Base-by-base conservation (phyloP, 2,329 filamentous ascomycete species). In the Aspergillus sp. region DNA sequence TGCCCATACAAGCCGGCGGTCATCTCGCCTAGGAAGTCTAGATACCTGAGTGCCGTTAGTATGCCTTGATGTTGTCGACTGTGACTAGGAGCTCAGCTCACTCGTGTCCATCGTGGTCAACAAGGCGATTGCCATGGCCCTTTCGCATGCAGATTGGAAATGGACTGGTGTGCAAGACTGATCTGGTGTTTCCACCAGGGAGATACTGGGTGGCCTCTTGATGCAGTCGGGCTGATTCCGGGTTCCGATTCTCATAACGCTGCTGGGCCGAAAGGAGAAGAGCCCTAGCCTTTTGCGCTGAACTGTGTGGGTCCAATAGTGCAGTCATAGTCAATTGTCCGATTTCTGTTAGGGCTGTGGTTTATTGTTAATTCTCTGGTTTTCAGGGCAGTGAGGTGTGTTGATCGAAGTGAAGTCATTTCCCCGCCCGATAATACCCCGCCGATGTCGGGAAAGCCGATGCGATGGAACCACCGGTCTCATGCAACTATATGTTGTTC, bases 1-100 rank as follows among this genome's bases (percentile, higher is more conserved):
- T 90, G 87, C 0, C 88, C 88, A 67, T 84, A 89, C 11, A 90
- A 77, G 2, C 84, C 87, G 1, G 88, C 88, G 0, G 85, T 86
- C 66, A 85, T 85, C 70, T 90, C 87, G 31, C 83, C 82, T 1
- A 87, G 76, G 6, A 90, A 77, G 66, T 90, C 87, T 14, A 42
- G 36, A 42, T 42, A 42, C 6, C 36, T 42, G 6, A 9, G 26
- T 29, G 26, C 7, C 26, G 26, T 29, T 29, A 29, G 26, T 9
- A 29, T 29, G 26, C 2, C 1, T 29, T 29, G 26, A 29, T 3
- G 26, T 9, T 29, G 26, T 29, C 26, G 7, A 29, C 26, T 29
- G 4, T 29, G 26, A 29, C 6, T 29, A 14, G 6, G 16, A n/a
- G 36, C 16, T n/a, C 36, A n/a, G 36, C 57, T 12, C 47, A 66